These are phyloP conservation scores for Penicillium sp. DNA, from an alignment of 2,329 filamentous ascomycete species.

Conservation along the genomic window DNA sequence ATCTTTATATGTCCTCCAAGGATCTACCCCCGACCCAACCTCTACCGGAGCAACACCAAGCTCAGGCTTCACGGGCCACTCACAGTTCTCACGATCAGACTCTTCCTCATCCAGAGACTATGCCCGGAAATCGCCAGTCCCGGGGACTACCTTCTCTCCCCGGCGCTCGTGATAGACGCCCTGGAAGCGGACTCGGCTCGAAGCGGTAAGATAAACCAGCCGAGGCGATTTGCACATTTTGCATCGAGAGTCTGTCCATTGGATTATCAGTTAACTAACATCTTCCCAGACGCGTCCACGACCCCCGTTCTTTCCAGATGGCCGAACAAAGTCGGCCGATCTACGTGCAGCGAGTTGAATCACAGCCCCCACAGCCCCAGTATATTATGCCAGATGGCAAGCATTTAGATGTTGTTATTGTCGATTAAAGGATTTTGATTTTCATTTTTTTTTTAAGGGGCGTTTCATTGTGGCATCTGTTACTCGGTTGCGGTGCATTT, in stretches of 20 bases:
- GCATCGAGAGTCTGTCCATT: too few relatives aligned
- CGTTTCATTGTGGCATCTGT: too few relatives aligned
- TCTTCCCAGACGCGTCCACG: slow-evolving; percentile 17
- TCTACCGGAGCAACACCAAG: slow-evolving; percentile 15
- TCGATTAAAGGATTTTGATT: slow-evolving; percentile 28
- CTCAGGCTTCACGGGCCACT: slow-evolving; percentile 15
- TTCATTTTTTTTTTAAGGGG: too few relatives aligned
- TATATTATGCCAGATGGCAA: slow-evolving; percentile 27
- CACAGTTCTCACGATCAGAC: slow-evolving; percentile 21
- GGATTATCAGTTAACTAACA: slow-evolving; percentile 10
- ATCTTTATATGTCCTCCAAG: slow-evolving; percentile 19
- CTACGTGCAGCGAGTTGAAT: slow-evolving; percentile 29
- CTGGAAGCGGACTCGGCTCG: slow-evolving; percentile 18
- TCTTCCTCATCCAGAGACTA: slow-evolving; percentile 10
- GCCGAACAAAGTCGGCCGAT: slow-evolving; percentile 29
- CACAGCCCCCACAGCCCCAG: slow-evolving; percentile 13
- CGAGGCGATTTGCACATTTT: too few relatives aligned
- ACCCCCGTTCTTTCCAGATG: slow-evolving; percentile 23
- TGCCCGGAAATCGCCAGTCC: slow-evolving; percentile 12
- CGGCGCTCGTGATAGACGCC: slow-evolving; percentile 21
- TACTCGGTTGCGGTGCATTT: too few relatives aligned
- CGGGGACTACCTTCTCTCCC: slow-evolving; percentile 8
- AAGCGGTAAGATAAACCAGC: slow-evolving; percentile 23
- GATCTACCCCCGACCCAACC: slow-evolving; percentile 17
- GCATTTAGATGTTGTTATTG: slow-evolving; percentile 26